A percentile compares a stretch with the other conserved stretches of the same genome.
phyloP scores from a whole-genome alignment of 345 rosid species.

The Melaleuca quinquenervia region DNA sequence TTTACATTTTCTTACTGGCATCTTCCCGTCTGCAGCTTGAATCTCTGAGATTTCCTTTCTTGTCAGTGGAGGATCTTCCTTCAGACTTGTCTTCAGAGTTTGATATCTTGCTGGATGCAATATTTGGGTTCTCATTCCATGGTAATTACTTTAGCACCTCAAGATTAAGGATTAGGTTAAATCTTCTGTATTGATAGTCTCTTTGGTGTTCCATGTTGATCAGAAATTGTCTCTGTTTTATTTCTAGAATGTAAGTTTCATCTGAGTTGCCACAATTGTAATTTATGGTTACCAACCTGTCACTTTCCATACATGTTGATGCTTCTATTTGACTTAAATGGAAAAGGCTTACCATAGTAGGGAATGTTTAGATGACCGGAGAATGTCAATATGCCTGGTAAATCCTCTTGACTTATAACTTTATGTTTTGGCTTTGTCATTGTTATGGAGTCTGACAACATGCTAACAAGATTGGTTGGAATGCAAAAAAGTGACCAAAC shows the following conservation, averaged over 20 bases:
- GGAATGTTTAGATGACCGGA: neutral
- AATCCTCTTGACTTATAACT: neutral
- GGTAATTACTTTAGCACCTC: slow-evolving; percentile 30
- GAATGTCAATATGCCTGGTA: neutral
- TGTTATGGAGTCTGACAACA: slow-evolving; percentile 16
- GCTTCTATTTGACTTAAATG: neutral
- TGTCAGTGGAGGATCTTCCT: slow-evolving; percentile 60
- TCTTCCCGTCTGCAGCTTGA: slow-evolving; percentile 43
- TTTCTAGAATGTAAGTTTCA: neutral
- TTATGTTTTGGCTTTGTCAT: neutral
- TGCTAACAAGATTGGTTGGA: slow-evolving; percentile 43
- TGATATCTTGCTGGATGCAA: slow-evolving; percentile 70
- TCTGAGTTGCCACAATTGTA: neutral
- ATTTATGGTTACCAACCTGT: neutral
- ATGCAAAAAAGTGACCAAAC: slow-evolving; percentile 24
- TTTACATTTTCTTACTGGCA: neutral
- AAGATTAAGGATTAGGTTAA: neutral
- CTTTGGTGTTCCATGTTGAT: neutral
- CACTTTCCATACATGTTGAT: neutral
- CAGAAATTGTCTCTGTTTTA: neutral
- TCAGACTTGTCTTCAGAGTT: slow-evolving; percentile 53
- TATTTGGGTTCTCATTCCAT: slow-evolving; percentile 93
- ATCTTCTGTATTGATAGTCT: neutral
- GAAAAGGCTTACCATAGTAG: neutral
- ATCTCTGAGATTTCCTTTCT: slow-evolving; percentile 67